These are phyloP conservation scores for Xylaria flabelliformis DNA, from an alignment of 495 filamentous ascomycete species.

Conservation along the genomic window DNA sequence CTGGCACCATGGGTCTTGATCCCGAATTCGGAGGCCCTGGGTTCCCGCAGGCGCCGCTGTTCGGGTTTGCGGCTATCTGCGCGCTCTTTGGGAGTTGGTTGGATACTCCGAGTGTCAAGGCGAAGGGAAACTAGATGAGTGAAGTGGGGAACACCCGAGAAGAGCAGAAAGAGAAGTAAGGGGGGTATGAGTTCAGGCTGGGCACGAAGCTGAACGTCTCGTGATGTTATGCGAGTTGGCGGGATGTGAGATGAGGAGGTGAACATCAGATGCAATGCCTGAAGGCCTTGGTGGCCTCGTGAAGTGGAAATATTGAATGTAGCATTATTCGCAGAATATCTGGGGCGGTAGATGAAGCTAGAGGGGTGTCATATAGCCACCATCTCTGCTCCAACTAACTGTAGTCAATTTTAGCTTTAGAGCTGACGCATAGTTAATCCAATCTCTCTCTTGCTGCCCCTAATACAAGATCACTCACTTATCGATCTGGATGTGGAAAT, in stretches of 20 bases:
- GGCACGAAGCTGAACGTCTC: not conserved
- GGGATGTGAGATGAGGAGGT: not conserved
- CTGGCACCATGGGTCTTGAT: conserved; percentile 56
- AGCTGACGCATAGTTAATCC: not conserved
- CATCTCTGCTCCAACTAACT: not conserved
- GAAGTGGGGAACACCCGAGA: not conserved
- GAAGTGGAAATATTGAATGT: not conserved
- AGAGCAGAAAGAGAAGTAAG: not conserved
- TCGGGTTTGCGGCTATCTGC: conserved; percentile 36
- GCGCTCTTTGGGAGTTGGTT: conserved; percentile 45
- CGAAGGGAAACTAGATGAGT: conserved; percentile 1
- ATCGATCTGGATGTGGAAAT: too few relatives aligned
- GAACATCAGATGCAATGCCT: not conserved
- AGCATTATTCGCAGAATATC: not conserved
- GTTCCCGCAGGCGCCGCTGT: conserved; percentile 54
- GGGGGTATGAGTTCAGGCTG: not conserved
- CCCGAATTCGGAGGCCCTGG: conserved; percentile 61
- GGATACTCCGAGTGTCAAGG: conserved; percentile 27
- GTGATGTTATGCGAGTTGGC: not conserved
- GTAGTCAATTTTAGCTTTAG: not conserved
- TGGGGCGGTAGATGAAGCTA: not conserved
- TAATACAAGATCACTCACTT: too few relatives aligned
- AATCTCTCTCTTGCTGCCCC: too few relatives aligned
- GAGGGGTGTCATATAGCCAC: not conserved
- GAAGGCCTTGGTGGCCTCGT: not conserved